Evolutionary conservation across 1,284 basidiomycete species (phyloP), one percentile per base, ranked within the genome.

Genomic region (Pyrrhoderma lamaoense): DNA sequence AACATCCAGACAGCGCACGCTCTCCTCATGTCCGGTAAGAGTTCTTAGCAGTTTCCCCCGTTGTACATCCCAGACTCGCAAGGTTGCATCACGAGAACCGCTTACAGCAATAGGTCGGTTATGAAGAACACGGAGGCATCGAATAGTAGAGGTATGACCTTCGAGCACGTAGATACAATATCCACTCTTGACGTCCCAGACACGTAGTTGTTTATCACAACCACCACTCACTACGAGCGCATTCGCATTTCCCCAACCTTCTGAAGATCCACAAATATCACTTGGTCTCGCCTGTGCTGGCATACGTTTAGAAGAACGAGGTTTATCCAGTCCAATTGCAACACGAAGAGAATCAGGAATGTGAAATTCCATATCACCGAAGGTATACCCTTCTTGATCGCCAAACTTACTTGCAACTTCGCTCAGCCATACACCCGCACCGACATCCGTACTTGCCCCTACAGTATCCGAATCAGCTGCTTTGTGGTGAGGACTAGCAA

Each of bases 31-130:
- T 0, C 95, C 95, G 19, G 73, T 69, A 18, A 98, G 72, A 13
- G 85, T 73, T 42, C 86, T 80, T 23, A 93, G 63, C 45, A 80
- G 68, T 27, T 70, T 67, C 0, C 95, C 95, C 7, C 73, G 76
- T 64, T 89, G 85, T 46, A 99, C 79, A 65, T 99, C 89, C 95
- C 95, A 99, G 0, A 97, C 90, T 0, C 93, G 79, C 48, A 98
- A 64, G 1, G 90, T 93, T 19, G 77, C 73, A 61, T 97, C 93
- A 14, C 95, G 77, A 37, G 92, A 91, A 46, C 93, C 95, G 0
- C 91, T 89, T 19, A 98, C 80, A 1, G 91, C 92, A 45, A 96
- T 77, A 0, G 95, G 93, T 3, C 89, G 77, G 39, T 86, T 84
- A 61, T 94, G 86, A 38, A 98, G 70, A 13, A 94, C 87, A 60